phyloP scores from a whole-genome alignment of 441 rosid genomes.

The Populus hybrid region DNA sequence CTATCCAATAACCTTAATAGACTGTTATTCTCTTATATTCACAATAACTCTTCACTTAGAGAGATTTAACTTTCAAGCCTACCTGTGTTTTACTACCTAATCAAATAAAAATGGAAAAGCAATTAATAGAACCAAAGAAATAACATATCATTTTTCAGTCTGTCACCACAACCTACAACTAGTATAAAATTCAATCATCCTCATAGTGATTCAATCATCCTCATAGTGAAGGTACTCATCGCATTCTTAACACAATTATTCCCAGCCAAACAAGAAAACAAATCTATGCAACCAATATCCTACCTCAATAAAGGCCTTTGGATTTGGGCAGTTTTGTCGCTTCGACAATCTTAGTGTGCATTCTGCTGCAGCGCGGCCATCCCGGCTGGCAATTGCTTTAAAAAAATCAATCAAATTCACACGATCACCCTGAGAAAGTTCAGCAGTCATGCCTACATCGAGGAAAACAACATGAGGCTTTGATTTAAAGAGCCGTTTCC shows the following conservation, averaged over 20 bases:
- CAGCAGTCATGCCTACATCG: slow-evolving; percentile 99
- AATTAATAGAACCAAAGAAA: background rate
- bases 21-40: background rate
- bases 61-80: background rate
- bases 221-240: background rate
- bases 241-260: background rate
- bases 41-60: background rate
- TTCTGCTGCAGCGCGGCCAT: slow-evolving; percentile 95
- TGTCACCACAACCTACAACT: background rate
- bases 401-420: slow-evolving; percentile 85
- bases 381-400: slow-evolving; percentile 91
- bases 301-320: slow-evolving; percentile 90
- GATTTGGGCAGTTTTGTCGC: slow-evolving; percentile 91
- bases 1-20: background rate
- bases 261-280: background rate
- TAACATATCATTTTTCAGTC: background rate
- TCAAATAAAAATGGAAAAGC: background rate
- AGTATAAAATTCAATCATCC: background rate
- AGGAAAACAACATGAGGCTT: slow-evolving; percentile 98
- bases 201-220: too few relatives aligned
- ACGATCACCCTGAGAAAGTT: slow-evolving; percentile 82
- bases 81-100: background rate
- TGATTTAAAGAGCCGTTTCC: slow-evolving; percentile 66
- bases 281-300: background rate
- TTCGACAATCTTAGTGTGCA: slow-evolving; percentile 71